phyloP scores from a whole-genome alignment of 2,329 filamentous ascomycete species.

The Raffaelea arxii region DNA sequence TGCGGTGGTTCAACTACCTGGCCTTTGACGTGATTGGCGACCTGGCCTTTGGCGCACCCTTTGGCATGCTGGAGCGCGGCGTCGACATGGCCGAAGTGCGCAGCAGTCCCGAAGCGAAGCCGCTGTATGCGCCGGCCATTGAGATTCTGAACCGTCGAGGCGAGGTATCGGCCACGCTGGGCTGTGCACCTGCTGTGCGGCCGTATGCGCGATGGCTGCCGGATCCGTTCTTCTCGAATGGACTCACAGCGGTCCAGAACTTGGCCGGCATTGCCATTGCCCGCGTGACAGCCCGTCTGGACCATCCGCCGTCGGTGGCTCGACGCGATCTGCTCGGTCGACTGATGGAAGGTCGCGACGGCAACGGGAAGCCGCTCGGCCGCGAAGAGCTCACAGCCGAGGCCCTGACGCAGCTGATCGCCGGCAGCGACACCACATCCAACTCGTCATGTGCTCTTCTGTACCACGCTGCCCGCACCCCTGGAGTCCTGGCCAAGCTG shows the following conservation, averaged over 20 bases:
- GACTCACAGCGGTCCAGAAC: constrained; percentile 64
- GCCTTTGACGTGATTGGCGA: constrained; percentile 45
- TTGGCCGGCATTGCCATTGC: constrained; percentile 84
- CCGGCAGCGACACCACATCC: constrained; percentile 66
- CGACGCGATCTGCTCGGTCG: constrained; percentile 74
- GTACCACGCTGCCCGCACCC: constrained; percentile 63
- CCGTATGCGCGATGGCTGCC: constrained; percentile 74
- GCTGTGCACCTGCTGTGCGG: constrained; percentile 63
- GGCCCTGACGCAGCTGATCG: constrained; percentile 80
- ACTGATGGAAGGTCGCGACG: constrained; percentile 78
- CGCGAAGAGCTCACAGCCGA: constrained; percentile 78
- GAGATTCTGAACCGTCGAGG: constrained; percentile 82
- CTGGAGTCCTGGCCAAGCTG: constrained; percentile 57
- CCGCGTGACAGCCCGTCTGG: constrained; percentile 64
- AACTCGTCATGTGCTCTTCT: constrained; percentile 78
- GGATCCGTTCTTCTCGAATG: constrained; percentile 71
- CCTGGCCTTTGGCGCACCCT: constrained; percentile 65
- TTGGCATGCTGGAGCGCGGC: constrained; percentile 73
- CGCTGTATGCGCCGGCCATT: constrained; percentile 67
- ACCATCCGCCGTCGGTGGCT: constrained; percentile 53
- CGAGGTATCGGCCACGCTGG: constrained; percentile 74
- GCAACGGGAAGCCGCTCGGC: constrained; percentile 64
- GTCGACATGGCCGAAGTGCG: constrained; percentile 69
- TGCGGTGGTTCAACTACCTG: constrained; percentile 69
- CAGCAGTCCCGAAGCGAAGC: constrained; percentile 43